Evolutionary conservation across 2,329 filamentous ascomycete genomes (phyloP), one percentile per base, ranked within the genome.

Genomic region (Plenodomus tracheiphilus): DNA sequence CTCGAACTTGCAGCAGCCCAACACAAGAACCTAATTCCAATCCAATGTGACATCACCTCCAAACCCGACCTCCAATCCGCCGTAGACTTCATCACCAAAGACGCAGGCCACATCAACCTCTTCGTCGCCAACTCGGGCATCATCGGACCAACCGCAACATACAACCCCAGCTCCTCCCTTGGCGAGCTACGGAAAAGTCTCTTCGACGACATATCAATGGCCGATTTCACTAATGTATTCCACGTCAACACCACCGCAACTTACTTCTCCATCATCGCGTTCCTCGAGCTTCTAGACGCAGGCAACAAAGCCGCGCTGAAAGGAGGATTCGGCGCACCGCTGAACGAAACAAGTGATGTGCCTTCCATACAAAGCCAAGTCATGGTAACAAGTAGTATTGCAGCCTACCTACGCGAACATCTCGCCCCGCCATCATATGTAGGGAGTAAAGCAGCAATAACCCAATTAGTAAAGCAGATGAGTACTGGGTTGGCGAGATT

Each of bases 381-480:
- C 2, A 53, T 58, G 11, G 43, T 56, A 16, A 55, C 57, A 5
- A 56, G 48, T 2, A 56, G 51, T 32, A 43, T 57, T 16, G 45
- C 43, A 2, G 54, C 43, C 5, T 55, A 46, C 25, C 15, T 43
- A 13, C 40, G 48, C 9, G 44, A 43, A n/a, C 19, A 11, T 19
- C 4, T 18, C 20, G 20, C 35, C 34, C 28, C 36, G 39, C 46
- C 47, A 19, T 48, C 56, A 2, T 63, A 63, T 50, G 40, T 47
- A 5, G 46, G 47, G 2, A 54, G 72, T 30, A 82, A 82, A 56
- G 72, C 76, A 1, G 77, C 70, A 0, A 66, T 70, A 4, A 77
- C 72, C 1, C 75, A 78, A 53, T 44, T 81, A 35, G 71, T 77
- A 7, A 81, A 81, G 61, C 68, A 73, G 49, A 60, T 79, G 15